Conservation (phyloP, 2,329 filamentous ascomycete species). For the Venturia carpophila region DNA sequence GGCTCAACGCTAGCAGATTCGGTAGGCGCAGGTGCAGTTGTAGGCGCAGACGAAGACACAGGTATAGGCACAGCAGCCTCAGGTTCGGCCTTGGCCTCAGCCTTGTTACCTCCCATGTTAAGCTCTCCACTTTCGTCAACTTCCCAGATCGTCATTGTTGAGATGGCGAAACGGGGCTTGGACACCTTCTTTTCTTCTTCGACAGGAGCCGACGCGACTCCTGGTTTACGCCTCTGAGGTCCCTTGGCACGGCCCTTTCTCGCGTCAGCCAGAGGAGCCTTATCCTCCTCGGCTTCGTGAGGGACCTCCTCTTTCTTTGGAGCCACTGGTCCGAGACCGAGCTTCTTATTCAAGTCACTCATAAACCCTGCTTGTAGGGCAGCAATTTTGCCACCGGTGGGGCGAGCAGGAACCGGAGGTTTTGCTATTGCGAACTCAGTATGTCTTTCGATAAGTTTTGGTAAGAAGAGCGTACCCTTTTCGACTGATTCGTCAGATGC, state of each 20-base stretch:
- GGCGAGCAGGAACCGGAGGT: constrained; percentile 67
- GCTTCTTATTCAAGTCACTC: constrained; percentile 81
- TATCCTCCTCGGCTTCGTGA: constrained; percentile 53
- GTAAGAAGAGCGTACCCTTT: constrained; percentile 24
- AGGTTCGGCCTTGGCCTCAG: background rate
- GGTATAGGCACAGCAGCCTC: background rate
- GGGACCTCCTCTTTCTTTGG: constrained; percentile 57
- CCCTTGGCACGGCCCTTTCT: constrained; percentile 85
- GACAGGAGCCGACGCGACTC: constrained; percentile 43
- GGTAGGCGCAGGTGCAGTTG: background rate
- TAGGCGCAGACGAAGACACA: background rate
- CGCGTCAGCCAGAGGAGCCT: constrained; percentile 76
- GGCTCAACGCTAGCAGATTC: background rate
- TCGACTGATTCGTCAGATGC: constrained; percentile 26
- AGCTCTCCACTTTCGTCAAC: constrained; percentile 28
- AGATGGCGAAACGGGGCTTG: constrained; percentile 27
- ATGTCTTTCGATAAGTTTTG: constrained; percentile 35
- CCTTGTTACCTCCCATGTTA: background rate
- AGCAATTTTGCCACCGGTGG: constrained; percentile 78
- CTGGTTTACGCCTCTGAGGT: constrained; percentile 66
- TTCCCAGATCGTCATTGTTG: constrained; percentile 29
- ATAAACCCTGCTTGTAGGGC: constrained; percentile 87
- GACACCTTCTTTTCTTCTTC: constrained; percentile 43
- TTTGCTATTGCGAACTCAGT: constrained; percentile 57
- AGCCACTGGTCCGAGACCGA: constrained; percentile 76